Base-by-base conservation (phyloP, 2,329 filamentous ascomycete species). In the Colletotrichum karsti region DNA sequence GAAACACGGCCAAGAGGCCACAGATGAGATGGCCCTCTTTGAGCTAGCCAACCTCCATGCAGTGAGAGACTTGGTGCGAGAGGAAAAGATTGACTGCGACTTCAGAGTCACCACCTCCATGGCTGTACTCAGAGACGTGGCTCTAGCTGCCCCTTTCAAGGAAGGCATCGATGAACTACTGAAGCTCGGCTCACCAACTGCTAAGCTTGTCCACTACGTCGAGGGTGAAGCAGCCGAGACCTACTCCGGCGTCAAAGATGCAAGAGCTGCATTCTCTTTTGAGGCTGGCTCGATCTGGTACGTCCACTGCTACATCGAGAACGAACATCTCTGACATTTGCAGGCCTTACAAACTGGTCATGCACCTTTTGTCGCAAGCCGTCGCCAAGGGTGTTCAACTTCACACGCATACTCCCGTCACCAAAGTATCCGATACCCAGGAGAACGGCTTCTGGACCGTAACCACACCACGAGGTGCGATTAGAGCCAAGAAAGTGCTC, bases 331-430 rank as follows among this genome's bases (percentile, higher is more conserved):
- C 30, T 68, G 24, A 68, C 37, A 26, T 26, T 12, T 5, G 22
- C 13, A 68, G 61, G 65, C 87, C 87, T 2, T 90, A 89, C 75
- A 90, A 90, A 71, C 78, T 89, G n/a, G 82, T 90, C 4, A 77
- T 84, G 0, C 82, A 81, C 42, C 80, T 88, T 0, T 74, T 89
- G 1, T 77, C 83, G 48, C 75, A 80, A 39, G 79, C 85, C 0
- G 73, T 87, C 6, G 78, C 82, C 3, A 66, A 70, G 60, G 42
- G 71, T 26, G 63, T 61, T 42, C 57, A 70, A 26, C 48, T 72
- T 39, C 42, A 73, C 44, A 63, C 63, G 9, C 54, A 69, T 59
- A 73, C 69, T 15, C 63, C 50, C 55, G 72, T 73, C 0, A 69
- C 48, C 1, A 26, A 69, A 1, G 70, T 78, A 6, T 69, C 72